Conservation (phyloP, 139 green algal genomes). For the Chlorella sp. region DNA sequence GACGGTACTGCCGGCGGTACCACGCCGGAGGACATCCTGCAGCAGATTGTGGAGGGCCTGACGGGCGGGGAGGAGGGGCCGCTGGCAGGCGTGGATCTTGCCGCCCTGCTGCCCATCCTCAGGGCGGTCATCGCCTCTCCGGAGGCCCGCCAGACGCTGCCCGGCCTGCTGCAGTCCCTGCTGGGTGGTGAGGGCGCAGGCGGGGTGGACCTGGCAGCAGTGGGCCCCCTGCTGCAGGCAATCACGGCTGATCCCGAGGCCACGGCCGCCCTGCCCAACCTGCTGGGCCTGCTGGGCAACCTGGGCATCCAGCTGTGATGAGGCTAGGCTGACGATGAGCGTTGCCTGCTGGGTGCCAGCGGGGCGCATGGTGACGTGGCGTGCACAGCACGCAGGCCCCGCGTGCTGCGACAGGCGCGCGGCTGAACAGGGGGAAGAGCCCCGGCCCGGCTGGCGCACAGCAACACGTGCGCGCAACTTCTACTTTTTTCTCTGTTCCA, state of each 20-base stretch:
- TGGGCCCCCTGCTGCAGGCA: background rate
- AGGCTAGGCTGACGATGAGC: background rate
- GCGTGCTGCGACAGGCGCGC: background rate
- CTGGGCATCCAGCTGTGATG: background rate
- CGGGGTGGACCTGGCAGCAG: background rate
- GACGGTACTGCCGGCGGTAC: background rate
- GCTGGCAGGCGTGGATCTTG: background rate
- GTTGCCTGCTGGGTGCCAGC: background rate
- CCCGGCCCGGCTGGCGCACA: no score
- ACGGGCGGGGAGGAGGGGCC: background rate
- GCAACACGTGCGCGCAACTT: no score
- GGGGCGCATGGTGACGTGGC: background rate
- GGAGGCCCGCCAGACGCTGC: background rate
- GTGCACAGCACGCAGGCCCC: no score
- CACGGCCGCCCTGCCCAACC: background rate
- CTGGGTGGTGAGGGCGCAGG: background rate
- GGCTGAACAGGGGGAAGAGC: no score
- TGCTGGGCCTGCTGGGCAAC: slow-evolving; percentile 25
- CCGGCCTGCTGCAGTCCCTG: slow-evolving; percentile 13
- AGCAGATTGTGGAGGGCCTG: background rate
- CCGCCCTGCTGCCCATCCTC: slow-evolving; percentile 2
- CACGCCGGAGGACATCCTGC: background rate
- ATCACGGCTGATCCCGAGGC: background rate
- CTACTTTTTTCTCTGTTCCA: no score
- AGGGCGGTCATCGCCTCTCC: background rate